Base-by-base conservation (phyloP, 495 filamentous ascomycete genomes). In the Aspergillus indologenus region DNA sequence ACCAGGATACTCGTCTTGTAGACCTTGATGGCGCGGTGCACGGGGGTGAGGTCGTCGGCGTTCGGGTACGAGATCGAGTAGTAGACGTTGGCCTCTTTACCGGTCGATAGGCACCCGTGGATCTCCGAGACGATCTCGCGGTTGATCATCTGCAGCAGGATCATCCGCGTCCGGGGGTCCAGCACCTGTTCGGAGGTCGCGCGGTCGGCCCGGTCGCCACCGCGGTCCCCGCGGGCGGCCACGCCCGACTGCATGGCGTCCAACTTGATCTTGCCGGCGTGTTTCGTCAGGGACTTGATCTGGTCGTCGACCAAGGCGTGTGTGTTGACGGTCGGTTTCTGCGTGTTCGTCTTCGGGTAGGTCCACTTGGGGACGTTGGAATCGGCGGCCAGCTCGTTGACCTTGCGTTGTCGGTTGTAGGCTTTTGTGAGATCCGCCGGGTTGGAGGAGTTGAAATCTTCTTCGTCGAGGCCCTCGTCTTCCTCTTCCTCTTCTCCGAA, bases 81-180 rank as follows among this genome's bases (percentile, higher is more conserved):
- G 75, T 98, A 98, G 20, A 98, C 94, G 62, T 98, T 98, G 47
- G 94, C 94, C 72, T 98, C 94, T 69, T 98, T 98, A 47, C 94
- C 94, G 0, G 94, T 97, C 45, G 90, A 94, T 61, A 98, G 76
- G 70, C 92, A 92, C 11, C 94, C 94, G 67, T 98, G 89, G 34
- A 96, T 85, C 68, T 91, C 90, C 19, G 90, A 84, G 17, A 97
- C 81, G 50, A 92, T 72, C 21, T 85, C 84, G 3, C 89, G 83
- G 68, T 97, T 96, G 75, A 98, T 93, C 82, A 98, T 87, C 74
- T 97, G 90, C 58, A 96, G 77, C 42, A 98, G 78, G 49, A 98
- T 93, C 90, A 96, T 96, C 54, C 92, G 86, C 24, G 94, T 98
- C 23, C 90, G 84, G 34, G 91, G 90, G 74, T 98, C 94, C 61